Conservation (phyloP, 2,329 filamentous ascomycete genomes). For the Chaetomiaceae sp. region DNA sequence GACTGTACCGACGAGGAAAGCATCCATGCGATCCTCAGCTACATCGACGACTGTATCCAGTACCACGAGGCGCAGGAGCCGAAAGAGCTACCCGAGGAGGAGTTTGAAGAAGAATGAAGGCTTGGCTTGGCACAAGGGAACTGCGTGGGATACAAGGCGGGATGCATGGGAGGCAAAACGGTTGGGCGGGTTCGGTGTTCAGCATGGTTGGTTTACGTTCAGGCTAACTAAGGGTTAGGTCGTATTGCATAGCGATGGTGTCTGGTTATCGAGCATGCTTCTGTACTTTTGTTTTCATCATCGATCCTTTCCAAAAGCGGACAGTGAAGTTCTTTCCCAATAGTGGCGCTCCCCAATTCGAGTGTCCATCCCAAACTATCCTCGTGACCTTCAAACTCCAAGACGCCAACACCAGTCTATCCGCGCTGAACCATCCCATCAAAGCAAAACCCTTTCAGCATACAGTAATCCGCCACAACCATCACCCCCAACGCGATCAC, state of each 20-base stretch:
- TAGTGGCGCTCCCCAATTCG: neutral
- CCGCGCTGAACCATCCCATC: neutral
- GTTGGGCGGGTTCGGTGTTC: neutral
- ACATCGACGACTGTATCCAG: constrained; percentile 92
- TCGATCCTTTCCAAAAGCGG: too few relatives aligned
- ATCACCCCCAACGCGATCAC: neutral
- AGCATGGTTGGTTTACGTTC: neutral
- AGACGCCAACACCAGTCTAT: neutral
- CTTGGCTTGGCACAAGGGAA: neutral
- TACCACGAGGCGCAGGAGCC: constrained; percentile 92
- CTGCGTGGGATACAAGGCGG: neutral
- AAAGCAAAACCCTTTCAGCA: neutral
- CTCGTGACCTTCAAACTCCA: neutral
- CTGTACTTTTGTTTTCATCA: neutral
- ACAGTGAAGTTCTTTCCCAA: neutral
- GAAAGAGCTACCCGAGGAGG: constrained; percentile 68
- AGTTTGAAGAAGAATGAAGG: constrained; percentile 43
- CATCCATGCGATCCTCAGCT: constrained; percentile 75
- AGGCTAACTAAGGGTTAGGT: neutral
- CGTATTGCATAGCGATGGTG: constrained; percentile 43
- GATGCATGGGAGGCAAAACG: neutral
- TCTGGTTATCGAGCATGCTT: constrained; percentile 24
- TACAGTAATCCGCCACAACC: neutral
- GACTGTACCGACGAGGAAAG: constrained; percentile 92
- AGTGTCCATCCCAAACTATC: neutral